Base-by-base conservation (phyloP, 108 stramenopile genomes). In the Pinguiococcus pyrenoidosus region DNA sequence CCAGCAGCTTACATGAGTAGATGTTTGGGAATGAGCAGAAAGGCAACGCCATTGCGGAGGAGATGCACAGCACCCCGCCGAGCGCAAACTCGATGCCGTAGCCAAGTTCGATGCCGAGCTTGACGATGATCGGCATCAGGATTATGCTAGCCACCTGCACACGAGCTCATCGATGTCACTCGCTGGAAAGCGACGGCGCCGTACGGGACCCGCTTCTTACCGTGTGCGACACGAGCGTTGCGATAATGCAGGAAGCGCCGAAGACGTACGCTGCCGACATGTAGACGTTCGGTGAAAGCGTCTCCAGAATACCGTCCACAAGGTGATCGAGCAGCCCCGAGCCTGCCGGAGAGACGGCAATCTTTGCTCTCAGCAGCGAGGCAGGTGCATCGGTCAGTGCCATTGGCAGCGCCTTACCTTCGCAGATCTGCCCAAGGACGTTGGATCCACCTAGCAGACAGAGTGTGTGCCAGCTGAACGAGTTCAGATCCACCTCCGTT, bases 1-100 rank as follows among this genome's bases (percentile, higher is more conserved):
- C 47, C 14, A 59, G 32, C 5, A 59, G 47, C 25, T 49, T 12
- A 8, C 29, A 46, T 9, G 44, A 29, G 2, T 59, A 54, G 14
- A 69, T 49, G 43, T 69, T 69, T 10, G 63, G 68, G 41, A 69
- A 69, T 14, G 58, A 60, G 27, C 58, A 60, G 25, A 69, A 69
- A 12, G 63, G 68, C 28, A 65, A 51, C 22, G 55, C 68, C 58
- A 64, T 59, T 4, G 58, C 63, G 26, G 51, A 23, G 13, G 58
- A 65, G 9, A 69, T 58, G 13, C 57, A 54, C 12, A 68, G 48
- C 7, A 37, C 66, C 33, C 58, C 20, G 17, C 66, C 66, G 0
- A 68, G 48, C 12, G 48, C 57, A 22, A 54, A 44, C 20, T 49
- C 54, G 10, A 50, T 22, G 4, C 51, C 58, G 3, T 55, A 32